Conservation (phyloP, 768 basidiomycete genomes). For the Nidularia pulvinata region DNA sequence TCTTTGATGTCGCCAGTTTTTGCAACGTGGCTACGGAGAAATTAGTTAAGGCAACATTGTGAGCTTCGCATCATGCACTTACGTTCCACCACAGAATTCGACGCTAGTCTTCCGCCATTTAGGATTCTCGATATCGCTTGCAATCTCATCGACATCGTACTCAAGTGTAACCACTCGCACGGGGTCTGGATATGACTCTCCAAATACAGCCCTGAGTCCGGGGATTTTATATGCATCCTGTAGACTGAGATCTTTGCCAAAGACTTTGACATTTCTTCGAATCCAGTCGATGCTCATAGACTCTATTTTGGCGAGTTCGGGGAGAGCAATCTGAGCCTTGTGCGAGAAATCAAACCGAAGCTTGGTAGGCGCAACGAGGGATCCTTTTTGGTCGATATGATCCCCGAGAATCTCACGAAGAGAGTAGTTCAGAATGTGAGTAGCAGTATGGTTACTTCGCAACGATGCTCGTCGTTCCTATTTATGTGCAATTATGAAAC, state of each 20-base stretch:
- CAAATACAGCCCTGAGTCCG: conserved; percentile 96
- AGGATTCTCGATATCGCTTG: conserved; percentile 81
- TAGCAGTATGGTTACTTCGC: conserved; percentile 97
- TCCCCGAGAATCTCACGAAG: conserved; percentile 95
- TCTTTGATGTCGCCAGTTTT: conserved; percentile 98
- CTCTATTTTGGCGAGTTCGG: conserved; percentile 86
- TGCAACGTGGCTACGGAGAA: conserved; percentile 74
- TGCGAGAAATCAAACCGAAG: conserved; percentile 99
- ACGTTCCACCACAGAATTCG: conserved; percentile 99
- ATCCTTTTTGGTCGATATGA: conserved; percentile 98
- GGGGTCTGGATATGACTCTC: conserved; percentile 97
- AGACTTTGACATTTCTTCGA: conserved; percentile 85
- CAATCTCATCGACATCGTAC: conserved; percentile 84
- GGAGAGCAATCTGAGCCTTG: conserved; percentile 78
- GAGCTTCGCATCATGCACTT: conserved; percentile 26
- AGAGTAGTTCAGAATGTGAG: conserved; percentile 95
- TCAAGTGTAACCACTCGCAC: conserved; percentile 94
- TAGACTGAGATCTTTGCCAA: conserved; percentile 82
- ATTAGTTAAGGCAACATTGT: neutral
- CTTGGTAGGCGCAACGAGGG: conserved; percentile 93
- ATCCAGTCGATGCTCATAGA: conserved; percentile 88
- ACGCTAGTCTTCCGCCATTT: conserved; percentile 92
- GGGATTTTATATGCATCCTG: conserved; percentile 82
- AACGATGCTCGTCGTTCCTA: conserved; percentile 94
- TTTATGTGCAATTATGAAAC: too few species aligned